phyloP scores from a whole-genome alignment of 768 basidiomycete species.

The Lactarius akahatsu region DNA sequence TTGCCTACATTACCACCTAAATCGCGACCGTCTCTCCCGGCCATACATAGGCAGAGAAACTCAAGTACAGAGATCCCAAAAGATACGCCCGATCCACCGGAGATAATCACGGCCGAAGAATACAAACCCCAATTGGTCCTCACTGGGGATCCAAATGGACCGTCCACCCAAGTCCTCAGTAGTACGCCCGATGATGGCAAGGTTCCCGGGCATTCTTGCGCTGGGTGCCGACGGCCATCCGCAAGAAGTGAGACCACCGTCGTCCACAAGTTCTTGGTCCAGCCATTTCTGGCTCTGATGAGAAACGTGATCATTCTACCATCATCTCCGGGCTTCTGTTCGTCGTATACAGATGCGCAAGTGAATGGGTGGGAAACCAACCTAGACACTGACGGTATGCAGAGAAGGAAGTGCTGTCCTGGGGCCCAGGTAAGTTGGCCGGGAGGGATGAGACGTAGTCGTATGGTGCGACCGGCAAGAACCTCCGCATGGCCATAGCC shows the following conservation, averaged over 20 bases:
- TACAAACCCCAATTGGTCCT: slow-evolving; percentile 59
- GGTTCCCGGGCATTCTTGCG: slow-evolving; percentile 36
- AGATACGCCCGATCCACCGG: slow-evolving; percentile 74
- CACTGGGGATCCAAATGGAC: slow-evolving; percentile 65
- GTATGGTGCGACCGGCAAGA: slow-evolving; percentile 66
- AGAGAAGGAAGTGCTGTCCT: slow-evolving; percentile 76
- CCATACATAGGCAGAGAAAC: slow-evolving; percentile 57
- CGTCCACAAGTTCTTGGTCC: slow-evolving; percentile 67
- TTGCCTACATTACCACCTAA: slow-evolving; percentile 48
- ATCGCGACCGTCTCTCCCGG: slow-evolving; percentile 50
- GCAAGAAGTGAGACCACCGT: slow-evolving; percentile 42
- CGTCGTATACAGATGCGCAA: slow-evolving; percentile 58
- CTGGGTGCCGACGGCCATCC: slow-evolving; percentile 33
- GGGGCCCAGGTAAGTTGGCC: slow-evolving; percentile 64
- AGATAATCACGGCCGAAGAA: slow-evolving; percentile 60
- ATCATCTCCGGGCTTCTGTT: slow-evolving; percentile 42
- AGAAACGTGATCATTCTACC: slow-evolving; percentile 62
- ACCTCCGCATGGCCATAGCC: slow-evolving; percentile 70
- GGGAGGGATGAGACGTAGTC: slow-evolving; percentile 61
- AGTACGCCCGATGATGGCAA: slow-evolving; percentile 50
- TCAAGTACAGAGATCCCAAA: slow-evolving; percentile 68
- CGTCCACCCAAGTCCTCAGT: slow-evolving; percentile 58
- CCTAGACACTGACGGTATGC: slow-evolving; percentile 59
- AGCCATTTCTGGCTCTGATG: slow-evolving; percentile 66
- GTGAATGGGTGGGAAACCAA: slow-evolving; percentile 75